Evolutionary conservation across 2,329 filamentous ascomycete species (phyloP), one percentile per base, ranked within the genome.

Genomic region (Fusarium nelsonii): DNA sequence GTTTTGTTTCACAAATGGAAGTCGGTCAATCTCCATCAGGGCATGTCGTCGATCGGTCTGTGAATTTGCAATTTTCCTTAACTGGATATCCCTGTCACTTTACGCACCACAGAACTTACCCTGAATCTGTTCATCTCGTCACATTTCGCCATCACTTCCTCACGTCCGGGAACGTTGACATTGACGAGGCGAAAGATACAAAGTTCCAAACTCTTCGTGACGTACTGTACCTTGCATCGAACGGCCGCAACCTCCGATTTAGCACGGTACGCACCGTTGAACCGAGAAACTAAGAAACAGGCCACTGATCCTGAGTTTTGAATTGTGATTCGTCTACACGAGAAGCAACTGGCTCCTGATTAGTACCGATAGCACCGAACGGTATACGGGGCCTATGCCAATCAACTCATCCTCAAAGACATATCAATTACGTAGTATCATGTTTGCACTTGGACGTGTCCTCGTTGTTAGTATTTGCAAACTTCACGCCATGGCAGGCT

Each of bases 281-380:
- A 60, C 37, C 40, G 50, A 46, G 26, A 46, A 41, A 63, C 43
- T n/a, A 18, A 60, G 55, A 69, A 71, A 69, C 52, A 63, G 46
- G 64, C 55, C 71, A 69, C 45, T 50, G 32, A 53, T 51, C 34
- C 36, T 60, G 44, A 58, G 58, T 45, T 53, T 69, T 65, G 65
- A 67, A 69, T 60, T 30, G 45, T 49, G 43, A 45, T 43, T 57
- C 44, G 48, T 49, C 34, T 39, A 30, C 14, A 18, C 26, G 26
- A 44, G 23, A 63, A 33, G 44, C 43, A 63, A 48, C 36, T 37
- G n/a, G 33, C 39, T 62, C 30, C 46, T 28, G 20, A 12, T 48
- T 45, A 30, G 8, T 30, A 30, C 30, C 30, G 30, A 30, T 30
- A 40, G 12, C 43, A 8, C 51, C 49, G 26, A 43, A 63, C 37